Evolutionary conservation across 2,329 filamentous ascomycete species (phyloP).

Genomic region (Verticillium isaacii): DNA sequence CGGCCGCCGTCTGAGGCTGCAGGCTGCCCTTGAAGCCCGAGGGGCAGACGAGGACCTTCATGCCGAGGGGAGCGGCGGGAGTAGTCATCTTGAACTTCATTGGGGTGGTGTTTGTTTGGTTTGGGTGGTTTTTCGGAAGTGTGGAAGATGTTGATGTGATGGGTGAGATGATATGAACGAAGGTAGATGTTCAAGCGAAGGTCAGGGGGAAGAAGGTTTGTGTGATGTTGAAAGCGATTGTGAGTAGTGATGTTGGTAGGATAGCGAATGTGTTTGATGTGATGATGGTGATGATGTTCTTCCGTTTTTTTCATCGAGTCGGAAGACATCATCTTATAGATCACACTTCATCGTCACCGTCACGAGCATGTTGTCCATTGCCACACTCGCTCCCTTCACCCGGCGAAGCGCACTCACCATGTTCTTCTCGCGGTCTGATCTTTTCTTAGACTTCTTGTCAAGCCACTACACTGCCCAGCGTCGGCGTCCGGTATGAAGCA

Average conservation of each 20-base stretch:
- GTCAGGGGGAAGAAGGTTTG: background rate
- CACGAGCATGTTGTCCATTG: background rate
- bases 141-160: background rate
- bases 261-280: background rate
- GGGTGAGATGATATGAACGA: background rate
- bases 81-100: conserved; percentile 4
- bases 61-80: conserved; percentile 14
- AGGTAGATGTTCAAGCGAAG: background rate
- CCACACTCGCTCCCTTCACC: background rate
- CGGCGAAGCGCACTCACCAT: background rate
- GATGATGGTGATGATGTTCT: background rate
- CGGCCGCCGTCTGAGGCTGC: conserved; percentile 39
- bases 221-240: background rate
- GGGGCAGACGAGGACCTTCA: conserved; percentile 40
- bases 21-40: conserved; percentile 52
- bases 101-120: background rate
- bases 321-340: background rate
- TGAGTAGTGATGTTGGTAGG: background rate
- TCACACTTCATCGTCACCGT: background rate
- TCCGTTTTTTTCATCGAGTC: background rate
- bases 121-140: background rate
- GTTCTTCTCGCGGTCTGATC: background rate
- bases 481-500: background rate
- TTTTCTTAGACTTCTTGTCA: background rate
- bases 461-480: background rate